Percentiles rank a stretch among this genome's conserved stretches.
Evolutionary conservation across 1,284 basidiomycete species (phyloP).

Genomic region (Moesziomyces aphidis): DNA sequence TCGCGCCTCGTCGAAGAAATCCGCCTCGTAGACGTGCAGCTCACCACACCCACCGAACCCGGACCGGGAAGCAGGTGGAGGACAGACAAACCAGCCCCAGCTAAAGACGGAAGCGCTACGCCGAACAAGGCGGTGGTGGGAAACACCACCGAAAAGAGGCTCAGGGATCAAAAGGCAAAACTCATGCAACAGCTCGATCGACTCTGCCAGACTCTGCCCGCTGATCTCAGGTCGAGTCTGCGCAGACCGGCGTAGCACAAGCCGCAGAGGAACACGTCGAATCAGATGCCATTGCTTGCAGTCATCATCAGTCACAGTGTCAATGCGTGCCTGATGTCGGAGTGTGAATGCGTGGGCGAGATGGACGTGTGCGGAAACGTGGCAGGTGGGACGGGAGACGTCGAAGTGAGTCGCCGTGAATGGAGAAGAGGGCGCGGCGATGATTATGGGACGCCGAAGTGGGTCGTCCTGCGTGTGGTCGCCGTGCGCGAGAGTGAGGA

Average conservation of each 20-base stretch:
- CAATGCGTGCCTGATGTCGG: background rate
- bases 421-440: too few species aligned
- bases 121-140: background rate
- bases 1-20: conserved; percentile 57
- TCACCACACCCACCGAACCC: conserved; percentile 37
- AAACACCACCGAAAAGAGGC: conserved; percentile 37
- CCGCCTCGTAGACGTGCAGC: conserved; percentile 42
- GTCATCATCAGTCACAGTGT: too few species aligned
- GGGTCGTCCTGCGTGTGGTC: too few species aligned
- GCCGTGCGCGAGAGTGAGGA: too few species aligned
- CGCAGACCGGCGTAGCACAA: conserved; percentile 17
- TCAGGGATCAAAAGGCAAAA: conserved; percentile 39
- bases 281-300: background rate
- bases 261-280: background rate
- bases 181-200: conserved; percentile 47
- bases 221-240: conserved; percentile 41
- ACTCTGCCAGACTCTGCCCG: conserved; percentile 51
- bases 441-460: too few species aligned
- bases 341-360: background rate
- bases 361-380: background rate
- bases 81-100: conserved; percentile 21
- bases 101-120: conserved; percentile 16
- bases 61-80: conserved; percentile 58
- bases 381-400: background rate
- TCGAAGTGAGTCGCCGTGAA: too few species aligned